Percentiles rank a stretch among this genome's conserved stretches.
phyloP scores from a whole-genome alignment of 768 basidiomycete genomes.

The Strobilomyces dryophilus region DNA sequence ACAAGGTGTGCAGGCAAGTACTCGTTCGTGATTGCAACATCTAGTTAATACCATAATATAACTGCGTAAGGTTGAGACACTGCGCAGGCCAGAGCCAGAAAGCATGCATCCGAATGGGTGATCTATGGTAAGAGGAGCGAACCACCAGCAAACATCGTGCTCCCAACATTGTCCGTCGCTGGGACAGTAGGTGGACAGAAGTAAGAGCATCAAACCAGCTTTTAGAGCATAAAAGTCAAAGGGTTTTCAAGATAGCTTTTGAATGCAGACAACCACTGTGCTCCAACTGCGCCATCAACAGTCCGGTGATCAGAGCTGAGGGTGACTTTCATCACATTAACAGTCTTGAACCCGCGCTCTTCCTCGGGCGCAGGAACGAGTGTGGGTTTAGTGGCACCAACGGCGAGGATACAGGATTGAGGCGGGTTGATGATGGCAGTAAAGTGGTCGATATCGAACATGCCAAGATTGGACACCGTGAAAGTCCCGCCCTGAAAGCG shows the following conservation, averaged over 20 bases:
- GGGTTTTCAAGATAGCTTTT: constrained; percentile 97
- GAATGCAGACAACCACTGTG: constrained; percentile 89
- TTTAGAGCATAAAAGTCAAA: constrained; percentile 91
- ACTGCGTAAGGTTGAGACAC: constrained; percentile 4
- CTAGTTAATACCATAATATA: constrained; percentile 11
- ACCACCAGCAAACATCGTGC: constrained; percentile 2
- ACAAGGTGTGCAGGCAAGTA: neutral
- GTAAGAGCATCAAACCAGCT: neutral
- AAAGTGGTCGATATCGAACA: constrained; percentile 94
- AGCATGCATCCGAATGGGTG: constrained; percentile 14
- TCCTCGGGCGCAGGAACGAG: constrained; percentile 84
- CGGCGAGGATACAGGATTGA: constrained; percentile 95
- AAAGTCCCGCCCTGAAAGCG: constrained; percentile 83
- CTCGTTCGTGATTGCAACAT: neutral
- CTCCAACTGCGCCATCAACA: constrained; percentile 94
- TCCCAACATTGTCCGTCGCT: neutral
- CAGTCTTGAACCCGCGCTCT: constrained; percentile 92
- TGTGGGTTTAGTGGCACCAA: constrained; percentile 83
- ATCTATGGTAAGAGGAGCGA: constrained; percentile 23
- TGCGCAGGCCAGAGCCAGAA: constrained; percentile 5
- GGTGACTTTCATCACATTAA: constrained; percentile 92
- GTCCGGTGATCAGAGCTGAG: constrained; percentile 93
- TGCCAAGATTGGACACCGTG: constrained; percentile 98
- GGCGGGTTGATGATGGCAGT: constrained; percentile 99
- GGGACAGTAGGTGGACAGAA: neutral